phyloP scores from a whole-genome alignment of 768 basidiomycete genomes.

The Cystofilobasidium ferigula region DNA sequence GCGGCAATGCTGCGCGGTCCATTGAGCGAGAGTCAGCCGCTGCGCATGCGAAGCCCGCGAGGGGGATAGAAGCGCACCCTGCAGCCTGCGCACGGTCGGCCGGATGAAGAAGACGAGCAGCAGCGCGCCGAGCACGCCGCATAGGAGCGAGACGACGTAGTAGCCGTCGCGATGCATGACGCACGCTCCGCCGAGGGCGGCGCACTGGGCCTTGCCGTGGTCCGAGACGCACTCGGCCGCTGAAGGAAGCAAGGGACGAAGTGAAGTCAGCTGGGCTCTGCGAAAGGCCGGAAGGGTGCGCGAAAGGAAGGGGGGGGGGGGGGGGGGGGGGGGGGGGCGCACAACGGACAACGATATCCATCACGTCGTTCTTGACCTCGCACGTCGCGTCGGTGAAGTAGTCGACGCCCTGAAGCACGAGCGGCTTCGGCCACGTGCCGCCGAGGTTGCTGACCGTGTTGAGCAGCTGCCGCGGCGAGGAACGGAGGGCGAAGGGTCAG shows the following conservation, averaged over 20 bases:
- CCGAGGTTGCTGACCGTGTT: slow-evolving; percentile 95
- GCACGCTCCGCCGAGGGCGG: slow-evolving; percentile 64
- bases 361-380: slow-evolving; percentile 45
- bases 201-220: slow-evolving; percentile 68
- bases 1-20: slow-evolving; percentile 10
- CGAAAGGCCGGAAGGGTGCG: background rate
- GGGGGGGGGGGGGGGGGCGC: too few relatives aligned
- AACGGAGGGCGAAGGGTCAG: background rate
- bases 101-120: slow-evolving; percentile 65
- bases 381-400: slow-evolving; percentile 75
- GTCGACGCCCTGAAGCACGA: slow-evolving; percentile 93
- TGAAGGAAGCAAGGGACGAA: slow-evolving; percentile 38
- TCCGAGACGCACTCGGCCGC: slow-evolving; percentile 87
- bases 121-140: slow-evolving; percentile 61
- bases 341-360: slow-evolving; percentile 37
- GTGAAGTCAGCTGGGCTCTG: background rate
- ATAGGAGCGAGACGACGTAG: slow-evolving; percentile 70
- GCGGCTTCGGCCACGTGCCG: slow-evolving; percentile 91
- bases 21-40: background rate
- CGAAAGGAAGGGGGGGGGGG: slow-evolving; percentile 31
- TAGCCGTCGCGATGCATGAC: slow-evolving; percentile 82
- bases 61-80: slow-evolving; percentile 49
- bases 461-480: slow-evolving; percentile 50
- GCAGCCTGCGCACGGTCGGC: slow-evolving; percentile 71
- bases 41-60: too few relatives aligned